Evolutionary conservation across 768 basidiomycete species (phyloP).

Genomic region (Leccinum disarticulatum): DNA sequence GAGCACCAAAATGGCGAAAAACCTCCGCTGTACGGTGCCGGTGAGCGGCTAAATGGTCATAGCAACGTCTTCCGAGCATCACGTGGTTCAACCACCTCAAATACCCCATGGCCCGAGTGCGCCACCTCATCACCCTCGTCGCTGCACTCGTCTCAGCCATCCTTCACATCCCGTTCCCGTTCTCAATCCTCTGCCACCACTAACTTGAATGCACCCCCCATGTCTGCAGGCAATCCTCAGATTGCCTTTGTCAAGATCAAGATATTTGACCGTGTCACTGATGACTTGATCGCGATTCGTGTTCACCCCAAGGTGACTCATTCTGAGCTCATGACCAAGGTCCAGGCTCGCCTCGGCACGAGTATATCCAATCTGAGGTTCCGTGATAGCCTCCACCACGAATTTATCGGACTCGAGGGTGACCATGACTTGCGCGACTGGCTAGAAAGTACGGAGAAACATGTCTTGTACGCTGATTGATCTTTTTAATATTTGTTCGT

Average conservation of each 20-base stretch:
- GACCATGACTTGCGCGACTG: conserved; percentile 68
- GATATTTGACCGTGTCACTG: conserved; percentile 89
- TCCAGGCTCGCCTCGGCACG: conserved; percentile 79
- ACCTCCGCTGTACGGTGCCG: conserved; percentile 29
- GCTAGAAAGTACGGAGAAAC: conserved; percentile 79
- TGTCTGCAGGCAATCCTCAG: conserved; percentile 76
- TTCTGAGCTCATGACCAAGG: conserved; percentile 86
- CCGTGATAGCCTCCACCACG: conserved; percentile 67
- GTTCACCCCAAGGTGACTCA: conserved; percentile 92
- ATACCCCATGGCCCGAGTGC: conserved; percentile 28
- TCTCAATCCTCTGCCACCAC: conserved; percentile 53
- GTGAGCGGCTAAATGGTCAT: conserved; percentile 26
- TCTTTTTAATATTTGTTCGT: conserved; percentile 9
- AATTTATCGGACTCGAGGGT: conserved; percentile 58
- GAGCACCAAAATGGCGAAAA: conserved; percentile 35
- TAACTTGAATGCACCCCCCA: conserved; percentile 63
- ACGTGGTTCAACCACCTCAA: conserved; percentile 29
- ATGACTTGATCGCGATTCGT: conserved; percentile 95
- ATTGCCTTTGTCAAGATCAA: conserved; percentile 97
- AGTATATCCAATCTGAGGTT: conserved; percentile 72
- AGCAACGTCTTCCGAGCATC: conserved; percentile 28
- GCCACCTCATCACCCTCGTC: conserved; percentile 47
- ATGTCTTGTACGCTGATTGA: conserved; percentile 79
- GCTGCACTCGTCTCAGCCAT: conserved; percentile 51
- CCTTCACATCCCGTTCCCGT: conserved; percentile 51